phyloP scores from a whole-genome alignment of 1,139 yeast genomes.

The Meyerozyma smithsonii region DNA sequence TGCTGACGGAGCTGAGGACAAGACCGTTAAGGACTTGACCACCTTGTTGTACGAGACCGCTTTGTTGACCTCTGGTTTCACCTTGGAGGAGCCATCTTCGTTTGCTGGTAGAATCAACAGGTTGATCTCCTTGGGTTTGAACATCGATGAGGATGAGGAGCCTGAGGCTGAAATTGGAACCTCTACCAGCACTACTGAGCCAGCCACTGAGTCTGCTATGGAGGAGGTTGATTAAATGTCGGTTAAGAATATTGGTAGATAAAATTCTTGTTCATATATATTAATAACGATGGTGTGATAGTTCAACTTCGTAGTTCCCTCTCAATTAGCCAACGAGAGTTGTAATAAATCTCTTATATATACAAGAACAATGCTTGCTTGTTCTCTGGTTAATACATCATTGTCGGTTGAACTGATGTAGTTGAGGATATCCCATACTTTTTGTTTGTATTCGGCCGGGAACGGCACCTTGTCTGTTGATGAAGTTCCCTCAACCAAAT shows the following conservation, averaged over 20 bases:
- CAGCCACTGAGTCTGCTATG: slow-evolving; percentile 89
- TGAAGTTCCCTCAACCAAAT: slow-evolving; percentile 48
- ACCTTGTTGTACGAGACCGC: slow-evolving; percentile 97
- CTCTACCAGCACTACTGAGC: slow-evolving; percentile 50
- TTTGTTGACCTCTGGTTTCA: slow-evolving; percentile 96
- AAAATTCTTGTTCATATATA: slow-evolving; percentile 3
- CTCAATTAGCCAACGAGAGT: slow-evolving; percentile 10
- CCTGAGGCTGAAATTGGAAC: slow-evolving; percentile 43
- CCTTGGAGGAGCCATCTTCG: slow-evolving; percentile 96
- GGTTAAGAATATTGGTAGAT: not conserved
- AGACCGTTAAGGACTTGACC: slow-evolving; percentile 97
- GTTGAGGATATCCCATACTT: slow-evolving; percentile 37
- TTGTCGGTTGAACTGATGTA: slow-evolving; percentile 44
- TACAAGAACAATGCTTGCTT: slow-evolving; percentile 42
- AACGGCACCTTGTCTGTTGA: slow-evolving; percentile 41
- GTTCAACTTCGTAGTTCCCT: not conserved
- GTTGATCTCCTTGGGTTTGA: slow-evolving; percentile 94
- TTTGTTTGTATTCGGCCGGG: slow-evolving; percentile 43
- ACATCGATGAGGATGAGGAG: slow-evolving; percentile 88
- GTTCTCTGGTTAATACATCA: slow-evolving; percentile 58
- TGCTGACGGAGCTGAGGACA: slow-evolving; percentile 94
- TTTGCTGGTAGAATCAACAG: slow-evolving; percentile 98
- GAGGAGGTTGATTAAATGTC: slow-evolving; percentile 89
- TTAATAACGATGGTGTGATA: not conserved
- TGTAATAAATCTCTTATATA: slow-evolving; percentile 36